These are phyloP conservation scores for Termitomyces sp. DNA, from an alignment of 768 basidiomycete species.

Conservation along the genomic window DNA sequence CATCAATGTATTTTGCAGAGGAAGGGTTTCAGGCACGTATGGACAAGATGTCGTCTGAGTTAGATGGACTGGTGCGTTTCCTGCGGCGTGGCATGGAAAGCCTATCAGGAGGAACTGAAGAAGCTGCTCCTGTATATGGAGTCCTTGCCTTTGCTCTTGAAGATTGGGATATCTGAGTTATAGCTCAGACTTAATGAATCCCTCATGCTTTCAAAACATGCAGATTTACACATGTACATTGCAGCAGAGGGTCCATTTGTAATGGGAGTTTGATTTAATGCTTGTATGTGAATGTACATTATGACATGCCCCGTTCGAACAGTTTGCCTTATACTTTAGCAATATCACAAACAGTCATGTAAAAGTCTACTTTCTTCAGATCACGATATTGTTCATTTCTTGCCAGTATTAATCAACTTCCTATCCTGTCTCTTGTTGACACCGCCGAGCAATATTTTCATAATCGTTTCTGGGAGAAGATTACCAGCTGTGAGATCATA, in stretches of 20 bases:
- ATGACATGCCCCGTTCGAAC: neutral
- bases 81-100: constrained; percentile 64
- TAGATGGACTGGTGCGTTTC: constrained; percentile 68
- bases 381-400: neutral
- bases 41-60: constrained; percentile 61
- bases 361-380: neutral
- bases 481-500: constrained; percentile 26
- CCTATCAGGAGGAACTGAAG: constrained; percentile 54
- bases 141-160: constrained; percentile 72
- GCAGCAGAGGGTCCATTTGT: neutral
- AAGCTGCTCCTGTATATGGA: constrained; percentile 59
- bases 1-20: constrained; percentile 31
- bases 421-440: constrained; percentile 43
- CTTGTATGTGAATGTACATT: neutral
- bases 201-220: neutral
- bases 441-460: constrained; percentile 63
- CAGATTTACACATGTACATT: neutral
- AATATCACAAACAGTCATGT: neutral
- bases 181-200: neutral
- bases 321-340: no score
- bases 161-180: constrained; percentile 59
- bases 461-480: constrained; percentile 41
- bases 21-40: constrained; percentile 44
- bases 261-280: neutral
- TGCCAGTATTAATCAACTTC: neutral